These are phyloP conservation scores for Myriosclerotinia curreyana DNA, from an alignment of 2,329 filamentous ascomycete species.

Conservation along the genomic window DNA sequence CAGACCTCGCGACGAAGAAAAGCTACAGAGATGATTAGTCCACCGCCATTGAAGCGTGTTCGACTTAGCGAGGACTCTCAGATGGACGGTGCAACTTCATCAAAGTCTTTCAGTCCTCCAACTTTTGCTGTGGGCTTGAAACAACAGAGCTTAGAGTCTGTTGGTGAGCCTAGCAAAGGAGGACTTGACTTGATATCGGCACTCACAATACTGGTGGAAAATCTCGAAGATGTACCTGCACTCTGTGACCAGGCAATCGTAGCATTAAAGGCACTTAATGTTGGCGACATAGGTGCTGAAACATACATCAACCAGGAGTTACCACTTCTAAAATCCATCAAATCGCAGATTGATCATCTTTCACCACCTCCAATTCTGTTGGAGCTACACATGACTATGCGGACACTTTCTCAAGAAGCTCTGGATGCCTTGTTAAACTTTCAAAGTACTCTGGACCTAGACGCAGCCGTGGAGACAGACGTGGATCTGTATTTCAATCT, in stretches of 20 bases:
- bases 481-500: background rate
- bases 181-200: background rate
- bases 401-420: background rate
- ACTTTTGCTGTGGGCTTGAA: background rate
- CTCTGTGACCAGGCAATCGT: background rate
- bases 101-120: background rate
- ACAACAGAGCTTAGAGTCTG: background rate
- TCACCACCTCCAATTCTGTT: slow-evolving; percentile 4
- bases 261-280: background rate
- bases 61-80: slow-evolving; percentile 21
- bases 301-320: background rate
- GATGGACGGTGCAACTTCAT: background rate
- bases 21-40: slow-evolving; percentile 24
- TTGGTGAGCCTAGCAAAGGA: background rate
- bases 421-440: background rate
- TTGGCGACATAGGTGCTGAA: background rate
- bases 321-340: background rate
- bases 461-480: background rate
- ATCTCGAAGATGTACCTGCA: background rate
- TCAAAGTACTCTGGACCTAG: background rate
- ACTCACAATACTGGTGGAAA: background rate
- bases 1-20: slow-evolving; percentile 30
- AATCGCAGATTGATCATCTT: background rate
- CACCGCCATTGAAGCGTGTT: slow-evolving; percentile 27
- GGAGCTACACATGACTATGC: background rate